phyloP scores from a whole-genome alignment of 2,329 filamentous ascomycete genomes.

The Aspergillus awamori region DNA sequence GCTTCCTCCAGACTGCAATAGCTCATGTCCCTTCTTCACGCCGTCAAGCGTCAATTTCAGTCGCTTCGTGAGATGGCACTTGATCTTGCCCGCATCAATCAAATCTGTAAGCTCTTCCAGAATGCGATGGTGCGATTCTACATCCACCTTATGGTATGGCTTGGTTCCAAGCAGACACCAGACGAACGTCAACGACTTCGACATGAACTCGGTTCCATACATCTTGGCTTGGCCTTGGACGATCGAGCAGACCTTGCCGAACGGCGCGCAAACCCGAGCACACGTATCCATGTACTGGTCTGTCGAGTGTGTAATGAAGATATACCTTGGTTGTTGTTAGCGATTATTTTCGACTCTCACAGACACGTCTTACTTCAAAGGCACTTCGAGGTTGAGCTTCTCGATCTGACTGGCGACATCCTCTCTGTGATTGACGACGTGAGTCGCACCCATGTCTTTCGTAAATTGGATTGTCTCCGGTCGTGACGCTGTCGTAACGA shows the following conservation, averaged over 20 bases:
- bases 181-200: constrained; percentile 48
- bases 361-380: neutral
- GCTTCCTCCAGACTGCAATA: constrained; percentile 43
- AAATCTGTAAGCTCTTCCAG: constrained; percentile 40
- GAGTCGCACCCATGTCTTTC: constrained; percentile 47
- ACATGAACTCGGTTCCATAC: constrained; percentile 52
- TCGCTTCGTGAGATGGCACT: constrained; percentile 3
- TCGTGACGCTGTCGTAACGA: constrained; percentile 49
- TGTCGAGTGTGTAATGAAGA: constrained; percentile 48
- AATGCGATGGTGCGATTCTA: constrained; percentile 45
- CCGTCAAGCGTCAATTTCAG: constrained; percentile 35
- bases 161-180: constrained; percentile 50
- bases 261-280: constrained; percentile 45
- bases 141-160: constrained; percentile 43
- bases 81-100: neutral
- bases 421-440: constrained; percentile 48
- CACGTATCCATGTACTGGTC: constrained; percentile 46
- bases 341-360: too few species aligned
- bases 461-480: constrained; percentile 45
- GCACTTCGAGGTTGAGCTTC: constrained; percentile 28
- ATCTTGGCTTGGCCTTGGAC: constrained; percentile 49
- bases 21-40: constrained; percentile 44
- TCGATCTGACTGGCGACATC: constrained; percentile 24
- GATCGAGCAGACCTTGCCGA: constrained; percentile 51
- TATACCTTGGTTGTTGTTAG: constrained; percentile 38